These are phyloP conservation scores for Ophiostoma pallidulum DNA, from an alignment of 2,329 filamentous ascomycete genomes.

Conservation along the genomic window DNA sequence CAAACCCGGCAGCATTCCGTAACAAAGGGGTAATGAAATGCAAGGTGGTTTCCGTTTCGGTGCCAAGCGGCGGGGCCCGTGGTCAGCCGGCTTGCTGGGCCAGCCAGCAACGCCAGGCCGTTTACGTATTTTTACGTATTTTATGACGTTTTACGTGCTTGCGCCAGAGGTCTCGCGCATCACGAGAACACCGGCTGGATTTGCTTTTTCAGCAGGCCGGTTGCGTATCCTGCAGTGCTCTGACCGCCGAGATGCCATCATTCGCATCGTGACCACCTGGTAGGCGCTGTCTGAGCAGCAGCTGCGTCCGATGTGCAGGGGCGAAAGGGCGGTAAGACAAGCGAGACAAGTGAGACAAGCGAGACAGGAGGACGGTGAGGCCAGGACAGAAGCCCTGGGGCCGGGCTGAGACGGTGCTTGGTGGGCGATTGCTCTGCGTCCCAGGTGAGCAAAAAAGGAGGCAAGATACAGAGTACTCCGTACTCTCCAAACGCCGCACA, in stretches of 20 bases:
- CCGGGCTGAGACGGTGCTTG: too few species aligned
- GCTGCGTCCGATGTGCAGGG: background rate
- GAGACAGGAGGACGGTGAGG: background rate
- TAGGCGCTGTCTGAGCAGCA: background rate
- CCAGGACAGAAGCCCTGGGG: too few species aligned
- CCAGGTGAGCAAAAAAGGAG: background rate
- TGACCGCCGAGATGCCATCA: background rate
- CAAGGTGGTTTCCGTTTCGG: slow-evolving; percentile 10
- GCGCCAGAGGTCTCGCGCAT: slow-evolving; percentile 12
- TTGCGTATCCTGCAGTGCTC: background rate
- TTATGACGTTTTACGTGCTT: slow-evolving; percentile 12
- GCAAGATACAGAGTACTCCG: background rate
- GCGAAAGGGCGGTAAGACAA: slow-evolving; percentile 4
- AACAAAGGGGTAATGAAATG: slow-evolving; percentile 25
- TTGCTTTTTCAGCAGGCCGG: background rate
- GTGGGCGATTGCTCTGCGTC: too few species aligned
- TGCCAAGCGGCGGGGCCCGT: slow-evolving; percentile 14
- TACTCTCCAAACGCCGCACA: too few species aligned
- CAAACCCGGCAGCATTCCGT: slow-evolving; percentile 11
- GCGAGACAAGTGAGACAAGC: background rate
- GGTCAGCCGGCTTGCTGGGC: slow-evolving; percentile 17
- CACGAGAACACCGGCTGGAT: slow-evolving; percentile 11
- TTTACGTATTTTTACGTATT: slow-evolving; percentile 11
- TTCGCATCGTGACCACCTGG: background rate
- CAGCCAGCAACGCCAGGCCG: slow-evolving; percentile 1